Conservation (phyloP, 139 green algal genomes). For the Coelastrella sp. region DNA sequence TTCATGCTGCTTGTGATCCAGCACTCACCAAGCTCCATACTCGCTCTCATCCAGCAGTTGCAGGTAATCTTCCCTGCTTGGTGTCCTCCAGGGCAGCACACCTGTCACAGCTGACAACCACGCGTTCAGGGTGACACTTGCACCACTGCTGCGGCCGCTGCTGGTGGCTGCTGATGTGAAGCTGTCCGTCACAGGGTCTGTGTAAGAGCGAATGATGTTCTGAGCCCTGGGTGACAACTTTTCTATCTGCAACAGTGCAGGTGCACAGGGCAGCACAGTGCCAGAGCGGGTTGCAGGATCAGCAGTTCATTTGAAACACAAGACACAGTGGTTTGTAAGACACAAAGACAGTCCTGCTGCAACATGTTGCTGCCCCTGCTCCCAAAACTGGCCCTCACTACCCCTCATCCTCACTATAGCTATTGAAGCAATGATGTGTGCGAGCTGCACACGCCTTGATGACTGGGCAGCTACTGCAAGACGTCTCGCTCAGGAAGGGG, state of each 20-base stretch:
- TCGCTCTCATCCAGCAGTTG: slow-evolving; percentile 60
- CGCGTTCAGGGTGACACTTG: background rate
- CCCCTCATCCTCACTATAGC: background rate
- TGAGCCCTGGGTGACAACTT: slow-evolving; percentile 51
- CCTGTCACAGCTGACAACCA: slow-evolving; percentile 45
- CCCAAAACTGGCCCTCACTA: background rate
- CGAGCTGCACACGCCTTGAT: too few relatives aligned
- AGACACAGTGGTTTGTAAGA: too few relatives aligned
- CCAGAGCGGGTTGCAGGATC: too few relatives aligned
- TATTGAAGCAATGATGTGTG: too few relatives aligned
- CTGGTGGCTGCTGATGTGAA: background rate
- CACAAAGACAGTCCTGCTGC: background rate
- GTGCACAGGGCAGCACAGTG: background rate
- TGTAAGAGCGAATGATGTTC: slow-evolving; percentile 39
- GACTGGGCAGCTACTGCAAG: too few relatives aligned
- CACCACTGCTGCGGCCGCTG: slow-evolving; percentile 16
- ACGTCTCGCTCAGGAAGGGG: background rate
- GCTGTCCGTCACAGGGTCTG: slow-evolving; percentile 1
- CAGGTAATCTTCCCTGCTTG: slow-evolving; percentile 54
- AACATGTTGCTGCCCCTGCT: background rate
- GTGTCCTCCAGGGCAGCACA: slow-evolving; percentile 51
- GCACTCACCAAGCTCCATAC: slow-evolving; percentile 60
- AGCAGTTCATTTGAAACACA: too few relatives aligned
- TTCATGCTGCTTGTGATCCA: background rate
- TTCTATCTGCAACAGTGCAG: slow-evolving; percentile 44